A percentile compares a stretch with the other conserved stretches of the same genome.
Evolutionary conservation across 2,329 filamentous ascomycete species (phyloP).

Genomic region (Penicillium sp.): DNA sequence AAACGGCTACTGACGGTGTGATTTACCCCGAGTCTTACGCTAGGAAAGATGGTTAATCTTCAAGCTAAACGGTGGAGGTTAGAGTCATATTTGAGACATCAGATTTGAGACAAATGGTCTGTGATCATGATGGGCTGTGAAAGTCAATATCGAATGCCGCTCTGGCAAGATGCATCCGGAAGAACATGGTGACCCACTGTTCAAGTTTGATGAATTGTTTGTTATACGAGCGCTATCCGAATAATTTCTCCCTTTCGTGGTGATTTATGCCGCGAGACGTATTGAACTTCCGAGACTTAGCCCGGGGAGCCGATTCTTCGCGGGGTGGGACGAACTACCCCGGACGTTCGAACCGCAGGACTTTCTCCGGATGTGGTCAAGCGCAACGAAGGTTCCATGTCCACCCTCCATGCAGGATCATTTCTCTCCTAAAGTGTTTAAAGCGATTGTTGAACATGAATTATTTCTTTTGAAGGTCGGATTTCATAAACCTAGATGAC

Average conservation of each 20-base stretch:
- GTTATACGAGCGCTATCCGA: neutral
- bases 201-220: neutral
- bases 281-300: neutral
- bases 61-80: neutral
- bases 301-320: neutral
- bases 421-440: neutral
- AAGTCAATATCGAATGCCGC: too few species aligned
- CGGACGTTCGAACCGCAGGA: neutral
- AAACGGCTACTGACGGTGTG: neutral
- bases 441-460: neutral
- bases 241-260: neutral
- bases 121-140: too few species aligned
- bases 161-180: neutral
- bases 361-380: neutral
- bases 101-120: neutral
- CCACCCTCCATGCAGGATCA: neutral
- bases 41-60: neutral
- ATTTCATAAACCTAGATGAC: neutral
- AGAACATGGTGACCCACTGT: neutral
- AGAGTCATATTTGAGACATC: neutral
- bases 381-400: neutral
- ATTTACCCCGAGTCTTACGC: neutral
- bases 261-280: neutral
- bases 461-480: neutral
- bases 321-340: neutral